phyloP scores from a whole-genome alignment of 306 rosid genomes.

The Rosa chinensis region DNA sequence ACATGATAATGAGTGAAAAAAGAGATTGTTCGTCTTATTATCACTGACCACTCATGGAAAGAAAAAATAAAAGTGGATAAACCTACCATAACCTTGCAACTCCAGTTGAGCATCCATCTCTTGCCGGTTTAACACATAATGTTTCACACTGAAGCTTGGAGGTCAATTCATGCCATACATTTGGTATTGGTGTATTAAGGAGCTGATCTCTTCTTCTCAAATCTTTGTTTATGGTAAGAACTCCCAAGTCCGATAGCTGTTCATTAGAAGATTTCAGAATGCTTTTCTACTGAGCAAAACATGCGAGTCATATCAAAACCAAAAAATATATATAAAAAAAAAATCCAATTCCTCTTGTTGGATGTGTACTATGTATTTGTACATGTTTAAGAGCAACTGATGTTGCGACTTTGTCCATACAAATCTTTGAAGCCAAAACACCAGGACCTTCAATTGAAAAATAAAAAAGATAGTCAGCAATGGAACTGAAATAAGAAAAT shows the following conservation, averaged over 20 bases:
- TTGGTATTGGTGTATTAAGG: constrained; percentile 37
- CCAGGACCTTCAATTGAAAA: constrained; percentile 71
- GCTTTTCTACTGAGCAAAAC: constrained; percentile 18
- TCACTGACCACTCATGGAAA: constrained; percentile 17
- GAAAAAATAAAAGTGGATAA: constrained; percentile 16
- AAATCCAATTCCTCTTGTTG: constrained; percentile 11
- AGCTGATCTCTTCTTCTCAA: constrained; percentile 57
- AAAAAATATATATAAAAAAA: neutral
- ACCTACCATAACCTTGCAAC: constrained; percentile 90
- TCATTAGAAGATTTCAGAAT: constrained; percentile 28
- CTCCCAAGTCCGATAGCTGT: constrained; percentile 74
- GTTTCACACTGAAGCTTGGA: constrained; percentile 73
- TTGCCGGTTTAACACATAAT: constrained; percentile 87
- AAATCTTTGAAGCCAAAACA: constrained; percentile 68
- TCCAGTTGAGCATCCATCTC: constrained; percentile 98
- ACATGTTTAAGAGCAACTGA: constrained; percentile 78
- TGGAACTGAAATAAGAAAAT: constrained; percentile 11
- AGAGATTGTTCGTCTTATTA: constrained; percentile 1
- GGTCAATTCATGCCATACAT: constrained; percentile 74
- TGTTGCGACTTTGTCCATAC: constrained; percentile 96
- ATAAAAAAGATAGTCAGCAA: constrained; percentile 7
- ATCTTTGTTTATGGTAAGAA: constrained; percentile 79
- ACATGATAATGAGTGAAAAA: neutral
- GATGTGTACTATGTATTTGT: constrained; percentile 25
- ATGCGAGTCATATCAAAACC: constrained; percentile 3